Conservation (phyloP, 148 eudicot genomes). For the Silene latifolia region DNA sequence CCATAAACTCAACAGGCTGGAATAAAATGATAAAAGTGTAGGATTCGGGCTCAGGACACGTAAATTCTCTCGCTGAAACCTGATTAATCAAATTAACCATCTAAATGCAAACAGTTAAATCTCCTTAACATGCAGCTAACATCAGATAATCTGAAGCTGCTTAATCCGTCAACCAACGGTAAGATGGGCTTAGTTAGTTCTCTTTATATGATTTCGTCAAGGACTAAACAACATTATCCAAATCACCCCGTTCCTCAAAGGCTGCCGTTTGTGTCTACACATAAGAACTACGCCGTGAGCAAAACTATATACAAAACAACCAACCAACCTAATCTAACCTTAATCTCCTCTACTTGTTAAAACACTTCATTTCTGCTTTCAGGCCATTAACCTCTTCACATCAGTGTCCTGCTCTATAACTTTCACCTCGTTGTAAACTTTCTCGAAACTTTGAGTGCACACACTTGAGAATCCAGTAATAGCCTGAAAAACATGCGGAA, state of each 20-base stretch:
- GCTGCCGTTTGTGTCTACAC: neutral
- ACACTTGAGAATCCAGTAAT: conserved; percentile 81
- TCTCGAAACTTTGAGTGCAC: conserved; percentile 63
- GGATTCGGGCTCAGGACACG: too few species aligned
- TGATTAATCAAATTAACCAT: neutral
- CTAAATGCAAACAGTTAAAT: neutral
- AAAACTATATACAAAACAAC: neutral
- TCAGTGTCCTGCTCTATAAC: conserved; percentile 47
- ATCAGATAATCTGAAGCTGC: neutral
- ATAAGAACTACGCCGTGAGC: neutral
- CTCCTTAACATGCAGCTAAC: neutral
- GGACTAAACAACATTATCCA: neutral
- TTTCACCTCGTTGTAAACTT: conserved; percentile 63
- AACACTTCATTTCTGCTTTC: neutral
- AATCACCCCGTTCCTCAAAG: neutral
- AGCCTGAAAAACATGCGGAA: conserved; percentile 87
- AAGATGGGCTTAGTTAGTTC: neutral
- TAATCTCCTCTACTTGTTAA: neutral
- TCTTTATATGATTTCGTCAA: neutral
- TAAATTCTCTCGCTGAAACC: too few species aligned
- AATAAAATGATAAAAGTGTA: neutral
- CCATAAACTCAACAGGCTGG: too few species aligned
- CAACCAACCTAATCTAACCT: neutral
- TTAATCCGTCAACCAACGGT: neutral
- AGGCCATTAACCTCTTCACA: conserved; percentile 52